Percentiles rank a stretch among this genome's conserved stretches.
Conservation (phyloP, 257 asterid genomes). For the Cordia subcordata region DNA sequence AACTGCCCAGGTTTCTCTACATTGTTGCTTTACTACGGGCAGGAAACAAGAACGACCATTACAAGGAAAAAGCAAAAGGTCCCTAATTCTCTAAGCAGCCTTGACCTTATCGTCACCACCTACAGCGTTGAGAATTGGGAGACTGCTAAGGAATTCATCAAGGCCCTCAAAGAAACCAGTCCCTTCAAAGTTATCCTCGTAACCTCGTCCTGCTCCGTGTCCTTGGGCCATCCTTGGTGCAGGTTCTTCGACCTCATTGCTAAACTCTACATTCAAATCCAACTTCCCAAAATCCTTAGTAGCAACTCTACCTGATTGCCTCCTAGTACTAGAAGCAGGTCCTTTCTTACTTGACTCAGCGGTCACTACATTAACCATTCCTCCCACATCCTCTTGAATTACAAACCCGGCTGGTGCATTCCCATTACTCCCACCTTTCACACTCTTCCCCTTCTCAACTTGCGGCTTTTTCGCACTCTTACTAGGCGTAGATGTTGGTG, state of each 20-base stretch:
- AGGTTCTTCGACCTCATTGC: slow-evolving; percentile 83
- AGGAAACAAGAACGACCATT: slow-evolving; percentile 32
- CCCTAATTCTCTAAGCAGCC: slow-evolving; percentile 52
- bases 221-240: slow-evolving; percentile 49
- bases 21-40: slow-evolving; percentile 32
- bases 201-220: slow-evolving; percentile 59
- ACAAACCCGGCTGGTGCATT: slow-evolving; percentile 30
- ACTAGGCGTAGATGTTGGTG: slow-evolving; percentile 20
- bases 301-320: slow-evolving; percentile 66
- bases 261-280: slow-evolving; percentile 90
- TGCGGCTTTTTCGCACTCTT: slow-evolving; percentile 40
- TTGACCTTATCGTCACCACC: slow-evolving; percentile 83
- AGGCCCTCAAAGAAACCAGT: slow-evolving; percentile 92
- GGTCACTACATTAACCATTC: slow-evolving; percentile 21
- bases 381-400: slow-evolving; percentile 41
- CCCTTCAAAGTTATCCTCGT: slow-evolving; percentile 83
- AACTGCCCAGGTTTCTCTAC: slow-evolving; percentile 31
- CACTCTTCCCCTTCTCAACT: slow-evolving; percentile 50
- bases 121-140: slow-evolving; percentile 76
- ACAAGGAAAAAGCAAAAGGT: slow-evolving; percentile 28
- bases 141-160: slow-evolving; percentile 87
- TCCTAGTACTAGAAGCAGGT: slow-evolving; percentile 36
- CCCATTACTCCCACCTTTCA: slow-evolving; percentile 14
- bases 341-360: slow-evolving; percentile 51
- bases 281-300: slow-evolving; percentile 65